Base-by-base conservation (phyloP, 108 stramenopile genomes). In the Cyclotella sp. region DNA sequence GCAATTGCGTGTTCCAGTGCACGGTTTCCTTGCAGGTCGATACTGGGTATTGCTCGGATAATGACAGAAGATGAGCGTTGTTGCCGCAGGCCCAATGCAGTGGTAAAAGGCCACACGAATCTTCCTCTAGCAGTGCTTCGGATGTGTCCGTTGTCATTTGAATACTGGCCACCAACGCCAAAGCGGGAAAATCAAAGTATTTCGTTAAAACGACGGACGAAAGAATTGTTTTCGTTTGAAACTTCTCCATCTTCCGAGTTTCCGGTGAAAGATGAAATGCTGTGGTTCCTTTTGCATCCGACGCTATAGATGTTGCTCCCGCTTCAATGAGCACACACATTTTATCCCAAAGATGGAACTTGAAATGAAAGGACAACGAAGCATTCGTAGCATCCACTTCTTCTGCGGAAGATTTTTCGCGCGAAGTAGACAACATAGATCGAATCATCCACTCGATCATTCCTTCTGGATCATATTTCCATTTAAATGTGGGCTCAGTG, bases 1-100 rank as follows among this genome's bases (percentile, higher is more conserved):
- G 75, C 42, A 76, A 42, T 14, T 58, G 28, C n/a, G 77, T 70
- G 52, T 77, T 70, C 61, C 60, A 77, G 34, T 61, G 69, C 21
- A 45, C 62, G 12, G 69, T 14, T 47, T 49, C 69, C 21, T 15
- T 42, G 22, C 19, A 61, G 11, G 63, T 26, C 12, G 51, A 14
- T 4, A 3, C 22, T 28, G 6, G 24, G 12, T 15, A 19, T 65
- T n/a, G n/a, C n/a, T n/a, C n/a, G n/a, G n/a, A 46, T n/a, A 45
- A 63, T 40, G 60, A 14, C 39, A 63, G 12, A 6, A 60, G 45
- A 19, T 21, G 8, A 11, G 46, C 49, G 19, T 45, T 68, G 47
- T 72, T 63, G n/a, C n/a, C n/a, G n/a, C n/a, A n/a, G n/a, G n/a
- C n/a, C n/a, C n/a, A n/a, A n/a, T n/a, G n/a, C n/a, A n/a, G 78